phyloP scores from a whole-genome alignment of 139 green algal species.

The Axilococcus clingmanii region DNA sequence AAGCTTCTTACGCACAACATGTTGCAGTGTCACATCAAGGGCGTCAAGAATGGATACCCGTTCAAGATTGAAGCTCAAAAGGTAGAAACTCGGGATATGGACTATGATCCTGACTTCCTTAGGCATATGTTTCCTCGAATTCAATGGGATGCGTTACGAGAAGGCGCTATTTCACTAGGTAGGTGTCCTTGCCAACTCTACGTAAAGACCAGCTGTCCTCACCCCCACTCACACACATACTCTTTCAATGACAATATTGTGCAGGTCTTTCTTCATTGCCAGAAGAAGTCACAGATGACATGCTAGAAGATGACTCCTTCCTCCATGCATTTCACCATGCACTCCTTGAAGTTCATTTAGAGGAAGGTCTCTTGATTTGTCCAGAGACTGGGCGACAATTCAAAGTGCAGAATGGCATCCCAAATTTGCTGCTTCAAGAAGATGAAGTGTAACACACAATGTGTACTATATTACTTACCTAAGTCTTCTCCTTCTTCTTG shows the following conservation, averaged over 20 bases:
- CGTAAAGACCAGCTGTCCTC: not conserved
- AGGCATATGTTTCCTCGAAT: conserved; percentile 80
- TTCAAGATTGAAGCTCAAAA: conserved; percentile 78
- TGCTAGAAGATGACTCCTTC: conserved; percentile 66
- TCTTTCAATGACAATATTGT: conserved; percentile 20
- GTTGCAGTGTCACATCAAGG: conserved; percentile 90
- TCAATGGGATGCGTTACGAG: conserved; percentile 71
- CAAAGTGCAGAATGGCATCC: conserved; percentile 68
- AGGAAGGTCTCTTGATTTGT: conserved; percentile 62
- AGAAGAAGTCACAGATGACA: conserved; percentile 34
- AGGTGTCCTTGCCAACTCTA: too few relatives aligned
- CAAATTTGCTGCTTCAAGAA: conserved; percentile 84
- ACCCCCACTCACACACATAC: not conserved
- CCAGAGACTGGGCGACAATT: conserved; percentile 79
- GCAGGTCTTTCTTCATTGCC: too few relatives aligned
- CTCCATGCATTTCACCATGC: conserved; percentile 69
- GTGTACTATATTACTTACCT: too few relatives aligned
- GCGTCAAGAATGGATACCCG: conserved; percentile 86
- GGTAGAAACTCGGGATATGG: conserved; percentile 57
- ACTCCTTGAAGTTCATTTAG: conserved; percentile 67
- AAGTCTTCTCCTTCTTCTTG: too few relatives aligned
- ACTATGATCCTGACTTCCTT: conserved; percentile 89
- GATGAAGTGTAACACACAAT: conserved; percentile 67
- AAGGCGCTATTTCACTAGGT: conserved; percentile 50
- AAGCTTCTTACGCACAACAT: conserved; percentile 98